phyloP scores from a whole-genome alignment of 2,329 filamentous ascomycete species.

The Colletotrichum melonis region DNA sequence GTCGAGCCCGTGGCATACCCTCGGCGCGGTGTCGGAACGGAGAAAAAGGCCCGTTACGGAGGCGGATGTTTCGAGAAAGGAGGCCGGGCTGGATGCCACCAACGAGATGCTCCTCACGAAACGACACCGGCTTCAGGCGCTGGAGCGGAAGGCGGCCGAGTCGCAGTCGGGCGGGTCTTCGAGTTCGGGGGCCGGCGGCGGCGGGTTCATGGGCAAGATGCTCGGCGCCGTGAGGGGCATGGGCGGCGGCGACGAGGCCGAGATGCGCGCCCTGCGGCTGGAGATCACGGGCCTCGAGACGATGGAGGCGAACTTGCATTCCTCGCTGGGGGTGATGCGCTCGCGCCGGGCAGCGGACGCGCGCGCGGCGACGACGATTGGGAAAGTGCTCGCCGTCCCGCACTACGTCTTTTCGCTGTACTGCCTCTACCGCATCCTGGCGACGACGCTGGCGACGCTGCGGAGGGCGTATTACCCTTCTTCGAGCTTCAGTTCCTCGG shows the following conservation, averaged over 20 bases:
- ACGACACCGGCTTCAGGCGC: conserved; percentile 74
- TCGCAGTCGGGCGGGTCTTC: conserved; percentile 50
- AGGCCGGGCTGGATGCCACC: conserved; percentile 81
- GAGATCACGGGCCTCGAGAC: conserved; percentile 84
- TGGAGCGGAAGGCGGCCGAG: conserved; percentile 71
- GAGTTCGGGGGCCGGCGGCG: conserved; percentile 33
- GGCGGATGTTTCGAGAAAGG: conserved; percentile 79
- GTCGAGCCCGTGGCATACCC: conserved; percentile 86
- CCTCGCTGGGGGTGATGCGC: conserved; percentile 73
- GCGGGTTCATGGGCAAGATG: conserved; percentile 78
- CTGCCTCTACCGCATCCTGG: conserved; percentile 84
- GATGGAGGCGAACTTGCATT: conserved; percentile 79
- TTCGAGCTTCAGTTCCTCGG: conserved; percentile 71
- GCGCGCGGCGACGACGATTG: conserved; percentile 74
- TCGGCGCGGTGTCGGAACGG: conserved; percentile 69
- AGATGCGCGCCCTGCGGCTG: conserved; percentile 71
- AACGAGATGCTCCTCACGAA: conserved; percentile 84
- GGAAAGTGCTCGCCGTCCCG: conserved; percentile 70
- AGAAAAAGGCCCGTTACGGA: conserved; percentile 73
- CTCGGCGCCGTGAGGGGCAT: conserved; percentile 77
- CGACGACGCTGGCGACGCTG: conserved; percentile 75
- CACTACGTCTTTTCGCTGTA: conserved; percentile 81
- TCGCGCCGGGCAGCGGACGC: conserved; percentile 72
- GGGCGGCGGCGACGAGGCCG: conserved; percentile 68
- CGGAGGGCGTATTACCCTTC: conserved; percentile 65